Evolutionary conservation across 768 basidiomycete species (phyloP).

Genomic region (Lentinula edodes): DNA sequence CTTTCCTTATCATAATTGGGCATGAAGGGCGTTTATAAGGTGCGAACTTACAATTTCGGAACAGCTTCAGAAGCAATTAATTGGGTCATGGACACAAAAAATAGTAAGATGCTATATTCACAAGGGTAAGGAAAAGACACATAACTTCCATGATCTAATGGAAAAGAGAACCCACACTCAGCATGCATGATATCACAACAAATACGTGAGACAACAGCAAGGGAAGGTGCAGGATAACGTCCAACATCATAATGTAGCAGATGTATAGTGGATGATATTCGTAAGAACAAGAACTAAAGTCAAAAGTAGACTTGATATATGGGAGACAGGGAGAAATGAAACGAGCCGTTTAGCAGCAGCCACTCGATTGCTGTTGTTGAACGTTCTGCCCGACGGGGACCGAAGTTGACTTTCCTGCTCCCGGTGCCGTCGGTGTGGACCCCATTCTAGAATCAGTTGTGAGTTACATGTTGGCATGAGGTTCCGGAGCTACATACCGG

Average conservation of each 20-base stretch:
- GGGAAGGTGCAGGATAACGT: conserved; percentile 17
- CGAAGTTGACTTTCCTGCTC: conserved; percentile 75
- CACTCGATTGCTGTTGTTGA: conserved; percentile 62
- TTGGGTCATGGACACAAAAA: conserved; percentile 1
- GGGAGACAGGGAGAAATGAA: background rate
- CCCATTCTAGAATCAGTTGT: conserved; percentile 61
- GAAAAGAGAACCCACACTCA: conserved; percentile 3
- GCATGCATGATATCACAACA: conserved; percentile 11
- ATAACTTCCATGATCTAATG: conserved; percentile 8
- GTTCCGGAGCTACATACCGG: conserved; percentile 43
- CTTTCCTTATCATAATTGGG: background rate
- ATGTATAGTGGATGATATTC: conserved; percentile 24
- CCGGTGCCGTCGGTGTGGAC: conserved; percentile 67
- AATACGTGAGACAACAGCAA: conserved; percentile 8
- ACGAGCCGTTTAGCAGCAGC: conserved; percentile 65
- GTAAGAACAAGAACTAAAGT: conserved; percentile 12
- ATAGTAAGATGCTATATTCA: conserved; percentile 9
- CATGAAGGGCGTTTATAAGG: no score
- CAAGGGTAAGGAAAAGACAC: background rate
- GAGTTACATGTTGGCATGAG: background rate
- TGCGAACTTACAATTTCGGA: no score
- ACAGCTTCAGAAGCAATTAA: background rate
- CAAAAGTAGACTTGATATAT: conserved; percentile 6
- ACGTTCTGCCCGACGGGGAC: conserved; percentile 83
- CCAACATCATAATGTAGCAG: conserved; percentile 24